These are phyloP conservation scores for Termitomyces sp. DNA, from an alignment of 768 basidiomycete species.

Conservation along the genomic window DNA sequence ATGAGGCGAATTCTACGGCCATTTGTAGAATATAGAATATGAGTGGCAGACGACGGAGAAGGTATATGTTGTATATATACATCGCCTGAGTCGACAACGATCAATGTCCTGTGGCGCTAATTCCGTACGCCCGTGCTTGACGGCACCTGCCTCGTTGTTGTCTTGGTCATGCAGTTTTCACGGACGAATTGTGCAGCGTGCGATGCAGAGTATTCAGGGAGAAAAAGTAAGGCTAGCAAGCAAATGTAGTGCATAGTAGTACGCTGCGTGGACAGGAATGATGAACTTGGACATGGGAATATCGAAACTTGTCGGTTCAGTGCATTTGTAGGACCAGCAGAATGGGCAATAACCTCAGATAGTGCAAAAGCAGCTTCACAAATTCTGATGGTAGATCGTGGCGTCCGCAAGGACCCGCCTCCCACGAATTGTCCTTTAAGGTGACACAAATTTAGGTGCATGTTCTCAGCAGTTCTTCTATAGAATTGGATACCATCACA, in stretches of 20 bases:
- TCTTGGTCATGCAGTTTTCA: too few species aligned
- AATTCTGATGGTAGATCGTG: too few species aligned
- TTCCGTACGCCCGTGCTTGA: not conserved
- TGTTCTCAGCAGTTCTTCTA: too few species aligned
- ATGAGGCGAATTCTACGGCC: too few species aligned
- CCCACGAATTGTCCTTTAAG: too few species aligned
- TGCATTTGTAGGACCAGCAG: not conserved
- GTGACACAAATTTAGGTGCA: too few species aligned
- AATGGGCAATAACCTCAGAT: too few species aligned
- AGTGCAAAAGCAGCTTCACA: too few species aligned
- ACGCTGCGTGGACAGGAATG: not conserved
- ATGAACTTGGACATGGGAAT: not conserved
- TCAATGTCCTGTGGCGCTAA: not conserved
- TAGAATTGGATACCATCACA: too few species aligned
- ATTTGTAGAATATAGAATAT: too few species aligned
- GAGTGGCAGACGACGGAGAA: too few species aligned
- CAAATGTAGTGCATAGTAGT: not conserved
- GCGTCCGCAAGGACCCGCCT: too few species aligned
- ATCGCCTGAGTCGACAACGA: not conserved
- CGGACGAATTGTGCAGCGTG: not conserved
- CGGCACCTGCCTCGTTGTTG: not conserved
- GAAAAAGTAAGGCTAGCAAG: not conserved
- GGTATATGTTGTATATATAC: not conserved
- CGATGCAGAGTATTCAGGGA: not conserved
- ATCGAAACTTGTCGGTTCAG: not conserved